Conservation (phyloP, 31 red algal genomes). For the Porphyra umbilicalis region DNA sequence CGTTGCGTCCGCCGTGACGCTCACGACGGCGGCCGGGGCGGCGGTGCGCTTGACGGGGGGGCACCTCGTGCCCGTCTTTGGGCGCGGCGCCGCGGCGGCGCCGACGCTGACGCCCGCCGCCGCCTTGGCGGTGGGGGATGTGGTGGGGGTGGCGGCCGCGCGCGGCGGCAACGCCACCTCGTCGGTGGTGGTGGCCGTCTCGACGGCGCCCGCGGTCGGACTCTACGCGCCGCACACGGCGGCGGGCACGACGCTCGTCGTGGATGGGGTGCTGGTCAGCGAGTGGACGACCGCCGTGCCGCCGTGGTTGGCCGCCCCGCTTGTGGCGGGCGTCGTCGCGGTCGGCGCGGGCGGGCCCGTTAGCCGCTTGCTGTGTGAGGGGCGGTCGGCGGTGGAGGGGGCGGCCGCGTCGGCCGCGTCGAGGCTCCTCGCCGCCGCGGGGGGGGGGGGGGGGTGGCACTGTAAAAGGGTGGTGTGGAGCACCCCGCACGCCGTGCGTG, state of each 20-base stretch:
- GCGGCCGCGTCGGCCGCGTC: background rate
- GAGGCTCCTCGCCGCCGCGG: background rate
- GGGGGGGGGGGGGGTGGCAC: background rate
- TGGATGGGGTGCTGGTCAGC: background rate
- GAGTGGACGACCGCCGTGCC: background rate
- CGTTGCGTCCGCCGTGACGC: background rate
- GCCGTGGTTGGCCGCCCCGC: background rate
- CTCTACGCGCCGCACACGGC: background rate
- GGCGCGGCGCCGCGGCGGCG: background rate
- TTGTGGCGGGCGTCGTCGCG: background rate
- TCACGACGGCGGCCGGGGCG: background rate
- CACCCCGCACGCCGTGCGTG: too few relatives aligned
- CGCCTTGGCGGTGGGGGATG: background rate
- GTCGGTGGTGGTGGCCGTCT: background rate
- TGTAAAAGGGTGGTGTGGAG: too few relatives aligned
- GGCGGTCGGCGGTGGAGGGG: background rate
- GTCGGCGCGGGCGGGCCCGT: background rate
- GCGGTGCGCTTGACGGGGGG: background rate
- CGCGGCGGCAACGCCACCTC: background rate
- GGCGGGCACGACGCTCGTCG: background rate
- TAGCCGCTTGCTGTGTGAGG: background rate
- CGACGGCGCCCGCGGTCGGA: background rate
- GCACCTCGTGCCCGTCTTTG: background rate
- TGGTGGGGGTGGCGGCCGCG: background rate
- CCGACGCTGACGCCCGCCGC: background rate